Conservation (phyloP, 805 yeast species). For the Wickerhamomyces bisporus region DNA sequence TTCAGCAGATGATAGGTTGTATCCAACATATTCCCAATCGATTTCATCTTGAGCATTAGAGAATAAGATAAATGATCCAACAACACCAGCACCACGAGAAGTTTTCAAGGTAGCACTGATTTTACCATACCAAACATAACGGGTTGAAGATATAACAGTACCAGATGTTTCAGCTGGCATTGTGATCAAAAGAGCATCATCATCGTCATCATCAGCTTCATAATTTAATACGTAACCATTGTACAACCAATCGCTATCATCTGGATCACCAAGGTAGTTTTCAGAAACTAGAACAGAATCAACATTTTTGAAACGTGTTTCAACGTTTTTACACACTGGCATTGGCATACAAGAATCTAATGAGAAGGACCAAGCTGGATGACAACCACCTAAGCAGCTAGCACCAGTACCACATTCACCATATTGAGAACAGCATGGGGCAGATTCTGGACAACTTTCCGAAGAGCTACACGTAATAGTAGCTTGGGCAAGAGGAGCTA, state of each 20-base stretch:
- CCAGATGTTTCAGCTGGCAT: slow-evolving; percentile 73
- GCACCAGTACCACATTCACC: slow-evolving; percentile 74
- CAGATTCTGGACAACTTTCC: slow-evolving; percentile 56
- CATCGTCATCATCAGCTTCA: slow-evolving; percentile 35
- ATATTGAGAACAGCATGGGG: slow-evolving; percentile 75
- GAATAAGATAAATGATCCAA: slow-evolving; percentile 74
- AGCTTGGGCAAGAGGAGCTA: no score
- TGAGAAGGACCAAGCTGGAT: slow-evolving; percentile 53
- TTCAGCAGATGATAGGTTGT: slow-evolving; percentile 60
- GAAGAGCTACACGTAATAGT: neutral
- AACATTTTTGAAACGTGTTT: slow-evolving; percentile 34
- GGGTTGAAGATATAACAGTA: slow-evolving; percentile 72
- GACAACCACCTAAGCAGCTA: slow-evolving; percentile 79
- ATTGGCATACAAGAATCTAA: slow-evolving; percentile 69
- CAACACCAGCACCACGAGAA: slow-evolving; percentile 77
- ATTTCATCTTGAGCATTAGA: slow-evolving; percentile 89
- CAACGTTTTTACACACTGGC: slow-evolving; percentile 57
- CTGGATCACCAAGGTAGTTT: slow-evolving; percentile 54
- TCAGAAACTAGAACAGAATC: slow-evolving; percentile 18
- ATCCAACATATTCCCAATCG: slow-evolving; percentile 84
- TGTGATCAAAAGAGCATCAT: slow-evolving; percentile 48
- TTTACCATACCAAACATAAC: slow-evolving; percentile 84
- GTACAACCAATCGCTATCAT: slow-evolving; percentile 58
- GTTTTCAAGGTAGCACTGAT: slow-evolving; percentile 64
- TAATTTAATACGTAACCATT: slow-evolving; percentile 42